phyloP scores from a whole-genome alignment of 225 moss, liverwort and hornwort genomes.

The Rhytidiadelphus loreus region DNA sequence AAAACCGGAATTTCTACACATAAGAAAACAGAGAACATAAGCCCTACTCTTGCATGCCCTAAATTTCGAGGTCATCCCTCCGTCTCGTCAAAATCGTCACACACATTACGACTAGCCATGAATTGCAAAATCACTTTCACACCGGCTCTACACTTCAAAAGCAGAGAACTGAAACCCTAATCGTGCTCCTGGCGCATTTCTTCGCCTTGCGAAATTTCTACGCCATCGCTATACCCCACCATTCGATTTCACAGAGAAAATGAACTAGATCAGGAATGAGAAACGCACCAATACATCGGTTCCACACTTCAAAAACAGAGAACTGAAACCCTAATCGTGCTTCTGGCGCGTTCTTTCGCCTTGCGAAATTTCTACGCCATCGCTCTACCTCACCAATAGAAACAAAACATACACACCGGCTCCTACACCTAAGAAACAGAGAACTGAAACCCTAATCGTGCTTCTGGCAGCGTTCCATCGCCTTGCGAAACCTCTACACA shows the following conservation, averaged over 20 bases:
- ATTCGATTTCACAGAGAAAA: neutral
- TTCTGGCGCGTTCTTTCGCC: too few species aligned
- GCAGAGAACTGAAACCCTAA: neutral
- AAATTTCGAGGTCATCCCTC: neutral
- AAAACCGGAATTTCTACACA: neutral
- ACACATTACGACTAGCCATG: neutral
- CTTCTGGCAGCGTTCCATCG: neutral
- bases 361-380: neutral
- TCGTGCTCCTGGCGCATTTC: neutral
- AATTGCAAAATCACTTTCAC: neutral
- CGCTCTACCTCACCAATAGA: neutral
- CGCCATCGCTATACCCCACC: neutral
- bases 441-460: neutral
- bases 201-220: neutral
- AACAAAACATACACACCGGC: slow-evolving; percentile 24
- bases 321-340: neutral
- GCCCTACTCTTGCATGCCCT: neutral
- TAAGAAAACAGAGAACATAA: neutral
- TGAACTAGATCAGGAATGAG: neutral
- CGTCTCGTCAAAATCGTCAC: neutral
- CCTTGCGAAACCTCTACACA: neutral
- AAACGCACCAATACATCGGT: slow-evolving; percentile 16
- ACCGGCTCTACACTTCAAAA: slow-evolving; percentile 2
- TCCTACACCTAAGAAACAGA: neutral
- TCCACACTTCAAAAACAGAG: neutral